phyloP scores from a whole-genome alignment of 176 grass and related monocot species.

The Aegilops speltoides region DNA sequence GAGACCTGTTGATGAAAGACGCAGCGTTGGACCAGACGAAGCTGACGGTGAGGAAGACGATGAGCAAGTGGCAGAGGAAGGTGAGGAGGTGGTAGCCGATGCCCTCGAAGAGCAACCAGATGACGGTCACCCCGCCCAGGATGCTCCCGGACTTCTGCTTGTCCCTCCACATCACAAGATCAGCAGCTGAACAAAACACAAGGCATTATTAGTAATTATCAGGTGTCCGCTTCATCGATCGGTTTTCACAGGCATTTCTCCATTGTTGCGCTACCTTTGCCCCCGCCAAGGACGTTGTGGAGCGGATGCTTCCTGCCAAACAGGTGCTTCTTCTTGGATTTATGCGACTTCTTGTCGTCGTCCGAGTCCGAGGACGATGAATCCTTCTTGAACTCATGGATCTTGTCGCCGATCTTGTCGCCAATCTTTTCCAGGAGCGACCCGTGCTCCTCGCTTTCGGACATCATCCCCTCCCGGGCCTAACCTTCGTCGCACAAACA shows the following conservation, averaged over 20 bases:
- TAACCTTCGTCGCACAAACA: not conserved
- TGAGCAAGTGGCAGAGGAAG: slow-evolving; percentile 77
- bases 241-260: not conserved
- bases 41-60: slow-evolving; percentile 53
- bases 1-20: slow-evolving; percentile 68
- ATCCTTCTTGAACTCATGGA: slow-evolving; percentile 51
- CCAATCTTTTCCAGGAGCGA: slow-evolving; percentile 63
- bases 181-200: slow-evolving; percentile 56
- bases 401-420: slow-evolving; percentile 66
- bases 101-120: slow-evolving; percentile 89
- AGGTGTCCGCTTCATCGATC: not conserved
- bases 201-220: not conserved
- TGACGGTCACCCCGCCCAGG: slow-evolving; percentile 67
- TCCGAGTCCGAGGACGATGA: slow-evolving; percentile 75
- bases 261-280: slow-evolving; percentile 47
- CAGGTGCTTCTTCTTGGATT: slow-evolving; percentile 51
- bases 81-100: slow-evolving; percentile 87
- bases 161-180: slow-evolving; percentile 89
- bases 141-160: slow-evolving; percentile 75
- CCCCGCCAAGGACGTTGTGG: slow-evolving; percentile 67
- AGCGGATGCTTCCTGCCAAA: slow-evolving; percentile 62
- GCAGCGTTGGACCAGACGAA: slow-evolving; percentile 73
- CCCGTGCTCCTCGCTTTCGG: slow-evolving; percentile 56
- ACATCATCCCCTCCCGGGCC: slow-evolving; percentile 53
- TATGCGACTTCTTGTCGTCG: slow-evolving; percentile 43